phyloP scores from a whole-genome alignment of 2,329 filamentous ascomycete genomes.

The Venturia aucupariae region DNA sequence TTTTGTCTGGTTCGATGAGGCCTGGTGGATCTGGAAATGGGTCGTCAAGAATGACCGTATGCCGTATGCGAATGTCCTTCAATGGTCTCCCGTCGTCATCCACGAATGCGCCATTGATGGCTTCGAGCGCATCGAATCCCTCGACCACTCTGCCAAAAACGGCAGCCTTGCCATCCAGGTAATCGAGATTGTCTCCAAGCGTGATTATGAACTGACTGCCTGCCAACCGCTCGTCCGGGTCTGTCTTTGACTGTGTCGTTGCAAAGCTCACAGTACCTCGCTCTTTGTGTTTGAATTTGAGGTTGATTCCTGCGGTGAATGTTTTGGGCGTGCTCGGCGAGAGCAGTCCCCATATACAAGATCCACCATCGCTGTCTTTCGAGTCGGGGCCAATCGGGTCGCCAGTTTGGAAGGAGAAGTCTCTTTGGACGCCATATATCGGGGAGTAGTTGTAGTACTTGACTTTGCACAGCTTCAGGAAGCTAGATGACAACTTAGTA shows the following conservation, averaged over 20 bases:
- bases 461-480: constrained; percentile 95
- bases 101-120: constrained; percentile 82
- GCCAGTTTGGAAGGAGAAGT: constrained; percentile 93
- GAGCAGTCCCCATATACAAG: constrained; percentile 82
- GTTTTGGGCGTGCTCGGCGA: constrained; percentile 54
- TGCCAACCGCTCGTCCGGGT: constrained; percentile 73
- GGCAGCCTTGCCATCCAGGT: constrained; percentile 84
- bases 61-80: constrained; percentile 89
- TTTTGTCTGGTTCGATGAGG: constrained; percentile 66
- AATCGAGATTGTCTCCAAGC: constrained; percentile 79
- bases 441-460: constrained; percentile 99
- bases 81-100: constrained; percentile 80
- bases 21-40: constrained; percentile 76
- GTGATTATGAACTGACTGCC: constrained; percentile 93
- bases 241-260: constrained; percentile 62
- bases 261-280: constrained; percentile 96
- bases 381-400: constrained; percentile 85
- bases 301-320: constrained; percentile 76
- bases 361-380: constrained; percentile 79
- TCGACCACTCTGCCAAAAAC: constrained; percentile 94
- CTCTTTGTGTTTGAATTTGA: constrained; percentile 80
- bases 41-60: constrained; percentile 86
- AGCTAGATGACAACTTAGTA: constrained; percentile 39
- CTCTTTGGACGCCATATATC: constrained; percentile 82
- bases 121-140: constrained; percentile 87